Evolutionary conservation across 805 yeast genomes (phyloP).

Genomic region (Sugiyamaella lignohabitans): DNA sequence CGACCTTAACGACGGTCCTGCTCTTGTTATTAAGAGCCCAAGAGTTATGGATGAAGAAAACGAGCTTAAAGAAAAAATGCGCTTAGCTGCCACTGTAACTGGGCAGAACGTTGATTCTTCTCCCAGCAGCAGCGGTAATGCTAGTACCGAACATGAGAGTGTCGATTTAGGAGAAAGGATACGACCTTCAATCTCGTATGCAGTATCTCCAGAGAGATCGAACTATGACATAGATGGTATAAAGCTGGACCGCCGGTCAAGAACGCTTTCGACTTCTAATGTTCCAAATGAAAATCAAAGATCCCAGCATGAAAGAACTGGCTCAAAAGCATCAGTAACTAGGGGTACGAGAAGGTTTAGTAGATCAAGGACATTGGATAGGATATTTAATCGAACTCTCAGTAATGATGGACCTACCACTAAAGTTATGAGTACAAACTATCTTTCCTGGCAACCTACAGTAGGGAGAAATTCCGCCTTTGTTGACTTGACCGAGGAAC

Average conservation of each 20-base stretch:
- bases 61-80: conserved; percentile 9
- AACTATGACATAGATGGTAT: too few species aligned
- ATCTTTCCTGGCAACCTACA: conserved; percentile 85
- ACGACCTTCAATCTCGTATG: not conserved
- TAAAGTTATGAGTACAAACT: conserved; percentile 35
- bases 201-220: too few species aligned
- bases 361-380: not conserved
- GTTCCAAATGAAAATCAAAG: conserved; percentile 4
- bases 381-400: not conserved
- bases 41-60: conserved; percentile 49
- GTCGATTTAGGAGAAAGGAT: too few species aligned
- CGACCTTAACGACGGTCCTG: conserved; percentile 61
- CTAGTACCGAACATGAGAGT: not conserved
- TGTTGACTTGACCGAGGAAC: conserved; percentile 70
- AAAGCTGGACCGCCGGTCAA: not conserved
- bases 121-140: not conserved
- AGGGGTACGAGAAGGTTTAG: not conserved
- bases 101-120: not conserved
- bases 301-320: too few species aligned
- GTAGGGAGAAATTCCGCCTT: conserved; percentile 91
- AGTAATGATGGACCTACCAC: not conserved
- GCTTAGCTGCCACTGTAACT: not conserved
- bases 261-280: not conserved
- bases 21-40: conserved; percentile 71
- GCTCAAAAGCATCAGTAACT: not conserved